Evolutionary conservation across 108 stramenopile genomes (phyloP).

Genomic region (Schizochytrium sp.): DNA sequence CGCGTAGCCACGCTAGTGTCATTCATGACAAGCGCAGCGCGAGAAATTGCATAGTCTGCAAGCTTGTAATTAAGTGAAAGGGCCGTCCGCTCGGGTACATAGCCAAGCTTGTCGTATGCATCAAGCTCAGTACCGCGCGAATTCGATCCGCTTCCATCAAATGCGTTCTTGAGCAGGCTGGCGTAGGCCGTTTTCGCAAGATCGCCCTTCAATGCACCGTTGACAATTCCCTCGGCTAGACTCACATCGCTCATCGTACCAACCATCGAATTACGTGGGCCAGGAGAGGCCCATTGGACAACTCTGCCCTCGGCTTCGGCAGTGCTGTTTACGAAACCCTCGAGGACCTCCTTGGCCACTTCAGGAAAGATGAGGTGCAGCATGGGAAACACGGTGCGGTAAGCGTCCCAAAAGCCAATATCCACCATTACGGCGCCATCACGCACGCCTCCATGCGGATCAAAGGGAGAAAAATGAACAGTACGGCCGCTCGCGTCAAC

Average conservation of each 20-base stretch:
- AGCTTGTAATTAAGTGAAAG: background rate
- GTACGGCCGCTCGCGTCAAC: background rate
- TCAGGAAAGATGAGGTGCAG: conserved; percentile 24
- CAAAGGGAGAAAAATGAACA: conserved; percentile 25
- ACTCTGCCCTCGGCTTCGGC: conserved; percentile 22
- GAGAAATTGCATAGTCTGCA: background rate
- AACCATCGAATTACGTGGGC: conserved; percentile 29
- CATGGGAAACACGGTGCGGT: conserved; percentile 32
- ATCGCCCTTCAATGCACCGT: background rate
- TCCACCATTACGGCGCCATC: conserved; percentile 23
- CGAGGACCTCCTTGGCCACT: background rate
- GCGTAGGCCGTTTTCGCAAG: background rate
- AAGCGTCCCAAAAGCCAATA: conserved; percentile 38
- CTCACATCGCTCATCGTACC: conserved; percentile 36
- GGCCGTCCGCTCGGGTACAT: conserved; percentile 5
- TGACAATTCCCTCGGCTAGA: conserved; percentile 32
- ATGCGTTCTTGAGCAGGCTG: conserved; percentile 13
- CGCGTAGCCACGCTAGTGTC: background rate
- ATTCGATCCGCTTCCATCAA: background rate
- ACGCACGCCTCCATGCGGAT: background rate
- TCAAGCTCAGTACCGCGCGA: background rate
- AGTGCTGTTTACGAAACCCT: conserved; percentile 26
- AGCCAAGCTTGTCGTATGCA: conserved; percentile 23
- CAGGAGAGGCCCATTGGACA: conserved; percentile 32
- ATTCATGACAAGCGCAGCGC: background rate